Base-by-base conservation (phyloP, 768 basidiomycete species). In the Epithele typhae region DNA sequence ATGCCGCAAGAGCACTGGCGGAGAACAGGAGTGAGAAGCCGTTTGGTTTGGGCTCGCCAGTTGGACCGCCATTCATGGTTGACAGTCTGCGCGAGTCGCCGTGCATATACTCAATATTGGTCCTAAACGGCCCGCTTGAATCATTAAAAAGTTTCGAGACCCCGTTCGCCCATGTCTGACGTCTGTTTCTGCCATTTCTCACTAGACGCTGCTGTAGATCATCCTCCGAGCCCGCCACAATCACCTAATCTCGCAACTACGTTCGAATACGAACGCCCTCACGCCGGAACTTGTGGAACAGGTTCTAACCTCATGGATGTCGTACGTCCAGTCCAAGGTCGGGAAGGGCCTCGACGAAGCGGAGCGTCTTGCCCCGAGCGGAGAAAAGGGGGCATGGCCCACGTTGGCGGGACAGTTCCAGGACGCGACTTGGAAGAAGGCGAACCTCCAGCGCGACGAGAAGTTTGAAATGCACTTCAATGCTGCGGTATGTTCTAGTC, bases 381-480 rank as follows among this genome's bases (percentile, higher is more conserved):
- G 68, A 7, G 74, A 85, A 56, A 72, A 73, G 43, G 59, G 51
- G 0, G 58, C 63, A 0, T 95, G 91, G 83, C 60, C 68, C 10
- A 39, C 34, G 17, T 70, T 71, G n/a, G 67, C 87, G 2, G 55
- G 67, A 32, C 68, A 72, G 30, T 68, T 77, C 39, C 49, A 56
- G 38, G 79, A 87, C 61, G 66, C 69, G 30, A 63, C 69, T 30
- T 92, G 85, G 84, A 84, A 81, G 58, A 71, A 75, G 42, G 83
- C 82, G 49, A 82, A 84, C 57, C 63, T 87, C 60, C 80, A 74
- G 60, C 76, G 81, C 59, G 87, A 96, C 52, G 93, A 95, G 68
- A 97, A 95, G 67, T 94, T 94, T 59, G 82, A 84, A 43, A 87
- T 97, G 90, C 72, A 94, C 67, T 78, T 92, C 58, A 68, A 79